Evolutionary conservation across 192 early-diverging fungal species (phyloP), one percentile per base, ranked within the genome.

Genomic region (Coemansia umbellata): DNA sequence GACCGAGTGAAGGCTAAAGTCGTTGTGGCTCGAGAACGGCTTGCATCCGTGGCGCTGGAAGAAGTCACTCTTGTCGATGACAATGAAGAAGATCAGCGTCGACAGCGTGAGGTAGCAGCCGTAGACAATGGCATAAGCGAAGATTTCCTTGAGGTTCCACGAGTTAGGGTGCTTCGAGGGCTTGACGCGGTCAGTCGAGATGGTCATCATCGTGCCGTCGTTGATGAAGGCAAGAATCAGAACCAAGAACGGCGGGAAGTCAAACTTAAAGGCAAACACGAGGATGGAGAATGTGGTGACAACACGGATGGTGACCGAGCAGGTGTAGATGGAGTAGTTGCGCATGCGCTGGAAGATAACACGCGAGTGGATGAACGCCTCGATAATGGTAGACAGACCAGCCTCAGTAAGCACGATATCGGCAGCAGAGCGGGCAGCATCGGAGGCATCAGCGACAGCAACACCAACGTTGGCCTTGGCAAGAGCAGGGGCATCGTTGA

Each of bases 281-380:
- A 87, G 72, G 47, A 89, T 73, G 30, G 84, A 74, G 68, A 89
- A 87, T 15, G 81, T 81, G 28, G 85, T 80, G 32, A 89, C 84
- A 41, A 89, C 68, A 81, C 84, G 84, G 59, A 93, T 87, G 22
- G 91, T 87, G 55, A 91, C 87, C 21, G 91, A 86, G 82, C 91
- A 91, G 53, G 89, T 91, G 79, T 95, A 95, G 69, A 92, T 84
- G 50, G 89, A 82, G 77, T 92, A 92, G 64, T 85, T 87, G 64
- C 87, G 83, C 93, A 95, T 95, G 62, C 93, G 91, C 78, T 95
- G 93, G 85, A 95, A 95, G 72, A 95, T 95, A 50, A 88, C 84
- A 58, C 93, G 88, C 57, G 90, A 91, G 70, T 83, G 82, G 74
- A 89, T 87, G 69, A 95, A 86, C 48, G 89, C 93, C 70, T 93